Evolutionary conservation across 228 moss, liverwort and hornwort species (phyloP), one percentile per base, ranked within the genome.

Genomic region (Sphagnum magellanicum): DNA sequence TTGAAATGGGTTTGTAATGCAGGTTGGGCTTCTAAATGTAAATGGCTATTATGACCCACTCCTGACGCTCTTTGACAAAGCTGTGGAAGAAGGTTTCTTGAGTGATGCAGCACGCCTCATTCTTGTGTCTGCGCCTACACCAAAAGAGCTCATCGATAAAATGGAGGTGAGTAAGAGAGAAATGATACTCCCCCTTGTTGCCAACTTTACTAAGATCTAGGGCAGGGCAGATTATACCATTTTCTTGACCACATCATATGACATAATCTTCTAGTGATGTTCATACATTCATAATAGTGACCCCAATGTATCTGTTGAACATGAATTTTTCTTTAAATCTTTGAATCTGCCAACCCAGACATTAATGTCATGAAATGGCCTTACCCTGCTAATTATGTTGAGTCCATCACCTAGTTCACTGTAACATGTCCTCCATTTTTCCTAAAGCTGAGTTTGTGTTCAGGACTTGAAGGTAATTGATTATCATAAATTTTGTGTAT

Each of bases 61-160:
- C 4, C 63, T 85, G 61, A 73, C 84, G 13, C 75, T 85, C 16
- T 74, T 85, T 52, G 84, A 85, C 70, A 85, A 76, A 60, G 84
- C 84, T 14, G 81, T 85, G 6, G 81, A 85, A 52, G 84, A 85
- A 52, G 84, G 84, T 12, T 85, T 85, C 53, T 71, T 85, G 1
- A 72, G 79, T 50, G 67, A 61, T 50, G 71, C 73, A 8, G 68
- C 78, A 60, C 73, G 84, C 53, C 74, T 71, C 8, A 85, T 85
- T 52, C 48, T 85, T 61, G 62, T 85, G 46, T 85, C 84, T 32
- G 84, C 84, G 57, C 84, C 81, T 10, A 85, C 63, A 58, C 80
- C 84, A 62, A 74, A 73, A 72, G 84, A 85, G 76, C 79, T 85
- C 64, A 77, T 85, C 62, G 84, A 85, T 70, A 85, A 81, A 50